Evolutionary conservation across 2,329 filamentous ascomycete species (phyloP), one percentile per base, ranked within the genome.

Genomic region (Pestalotiopsis sp.): DNA sequence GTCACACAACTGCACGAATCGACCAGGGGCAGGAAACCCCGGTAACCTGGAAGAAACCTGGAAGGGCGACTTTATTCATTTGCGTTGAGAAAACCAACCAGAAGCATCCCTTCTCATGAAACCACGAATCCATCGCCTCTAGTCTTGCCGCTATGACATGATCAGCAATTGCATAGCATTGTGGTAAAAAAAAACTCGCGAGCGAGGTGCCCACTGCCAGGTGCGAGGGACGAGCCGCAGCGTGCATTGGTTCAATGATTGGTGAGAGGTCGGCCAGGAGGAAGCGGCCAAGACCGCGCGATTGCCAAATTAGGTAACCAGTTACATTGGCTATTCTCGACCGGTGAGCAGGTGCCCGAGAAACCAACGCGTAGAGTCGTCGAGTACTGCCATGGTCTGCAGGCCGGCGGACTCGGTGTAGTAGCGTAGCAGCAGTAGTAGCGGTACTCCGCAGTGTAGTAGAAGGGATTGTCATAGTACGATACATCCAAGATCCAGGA

Each of bases 181-280:
- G 45, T 52, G 17, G 17, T n/a, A 45, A 17, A n/a, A n/a, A 9
- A 20, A 39, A 20, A 41, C 4, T 39, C 27, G 25, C 5, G 17
- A 36, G 20, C 59, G 31, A 36, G 31, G 31, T 36, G 31, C 31
- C 31, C 31, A 36, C 7, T 36, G 31, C 31, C 31, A 36, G 31
- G 31, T 36, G 31, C 31, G 31, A 62, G 59, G 59, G 59, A 62
- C 31, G 59, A 62, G 27, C 59, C 59, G 59, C 59, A 62, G 31
- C 59, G 12, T 36, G 59, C 59, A 62, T 62, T n/a, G 45, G 45
- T 9, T n/a, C 45, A 9, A 6, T 52, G 45, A 52, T 52, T 52
- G 45, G 45, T 52, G 45, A 52, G 20, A n/a, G 45, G 14, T 52
- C 20, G 20, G 17, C 45, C 45, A 52, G 17, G 31, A 52, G 14